Conservation (phyloP, 306 rosid genomes). For the Fagus crenata region DNA sequence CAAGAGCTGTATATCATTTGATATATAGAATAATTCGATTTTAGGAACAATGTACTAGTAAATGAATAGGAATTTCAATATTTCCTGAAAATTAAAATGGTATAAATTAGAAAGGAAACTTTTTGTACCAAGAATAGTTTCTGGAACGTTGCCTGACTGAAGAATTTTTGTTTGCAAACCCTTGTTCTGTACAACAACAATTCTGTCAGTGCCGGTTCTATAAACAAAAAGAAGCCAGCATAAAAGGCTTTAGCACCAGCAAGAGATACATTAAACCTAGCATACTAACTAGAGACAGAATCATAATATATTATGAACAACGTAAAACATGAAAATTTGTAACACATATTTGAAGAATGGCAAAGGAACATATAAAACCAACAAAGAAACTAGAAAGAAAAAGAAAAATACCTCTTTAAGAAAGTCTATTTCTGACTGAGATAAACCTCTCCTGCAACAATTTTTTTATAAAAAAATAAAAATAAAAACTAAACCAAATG, state of each 20-base stretch:
- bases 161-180: slow-evolving; percentile 62
- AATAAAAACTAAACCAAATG: slow-evolving; percentile 22
- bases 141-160: slow-evolving; percentile 57
- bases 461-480: slow-evolving; percentile 11
- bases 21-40: slow-evolving; percentile 6
- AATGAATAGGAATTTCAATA: slow-evolving; percentile 15
- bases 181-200: slow-evolving; percentile 51
- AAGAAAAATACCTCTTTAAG: slow-evolving; percentile 60
- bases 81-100: not conserved
- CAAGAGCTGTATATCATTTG: slow-evolving; percentile 52
- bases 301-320: not conserved
- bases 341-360: slow-evolving; percentile 18
- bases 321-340: slow-evolving; percentile 20
- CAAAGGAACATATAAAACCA: slow-evolving; percentile 15
- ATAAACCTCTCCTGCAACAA: slow-evolving; percentile 79
- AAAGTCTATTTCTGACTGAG: slow-evolving; percentile 65
- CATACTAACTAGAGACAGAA: not conserved
- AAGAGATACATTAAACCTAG: slow-evolving; percentile 2
- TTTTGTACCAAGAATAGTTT: slow-evolving; percentile 57
- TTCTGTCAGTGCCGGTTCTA: slow-evolving; percentile 23
- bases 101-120: slow-evolving; percentile 11
- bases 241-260: not conserved
- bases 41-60: not conserved
- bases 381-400: slow-evolving; percentile 12
- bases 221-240: slow-evolving; percentile 16